Evolutionary conservation across 306 rosid species (phyloP).

Genomic region (Albizia julibrissin): DNA sequence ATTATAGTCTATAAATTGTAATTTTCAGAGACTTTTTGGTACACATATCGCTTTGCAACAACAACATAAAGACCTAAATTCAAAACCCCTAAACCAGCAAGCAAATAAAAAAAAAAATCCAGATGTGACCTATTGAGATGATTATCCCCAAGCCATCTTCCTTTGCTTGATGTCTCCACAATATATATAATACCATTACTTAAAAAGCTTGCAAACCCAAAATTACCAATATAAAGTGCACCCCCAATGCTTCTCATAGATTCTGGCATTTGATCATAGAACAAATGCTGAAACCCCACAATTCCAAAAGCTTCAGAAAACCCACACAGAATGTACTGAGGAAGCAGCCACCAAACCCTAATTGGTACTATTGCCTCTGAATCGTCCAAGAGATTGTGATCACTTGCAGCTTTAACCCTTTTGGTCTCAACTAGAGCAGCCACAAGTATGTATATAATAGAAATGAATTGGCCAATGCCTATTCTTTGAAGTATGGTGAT

Average conservation of each 20-base stretch:
- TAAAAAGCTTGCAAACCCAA: not conserved
- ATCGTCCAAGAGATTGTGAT: conserved; percentile 34
- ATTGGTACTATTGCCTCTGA: conserved; percentile 44
- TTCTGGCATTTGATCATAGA: conserved; percentile 45
- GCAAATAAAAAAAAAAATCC: conserved; percentile 43
- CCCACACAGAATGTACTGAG: conserved; percentile 43
- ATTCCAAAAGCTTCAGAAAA: conserved; percentile 31
- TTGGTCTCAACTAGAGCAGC: conserved; percentile 42
- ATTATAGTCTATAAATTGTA: not conserved
- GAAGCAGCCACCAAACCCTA: conserved; percentile 58
- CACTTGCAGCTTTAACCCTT: conserved; percentile 28
- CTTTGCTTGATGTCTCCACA: conserved; percentile 27
- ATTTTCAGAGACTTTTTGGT: not conserved
- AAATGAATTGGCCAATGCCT: conserved; percentile 42
- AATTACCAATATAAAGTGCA: not conserved
- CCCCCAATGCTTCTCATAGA: conserved; percentile 13
- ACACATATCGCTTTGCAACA: conserved; percentile 31
- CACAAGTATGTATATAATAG: conserved; percentile 34
- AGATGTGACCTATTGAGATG: conserved; percentile 46
- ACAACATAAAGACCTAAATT: conserved; percentile 37
- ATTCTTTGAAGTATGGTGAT: conserved; percentile 49
- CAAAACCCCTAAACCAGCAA: conserved; percentile 43
- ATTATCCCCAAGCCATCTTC: conserved; percentile 44
- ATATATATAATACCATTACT: not conserved
- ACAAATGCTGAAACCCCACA: conserved; percentile 44